These are phyloP conservation scores for Vicia villosa DNA, from an alignment of 306 rosid species.

Conservation along the genomic window DNA sequence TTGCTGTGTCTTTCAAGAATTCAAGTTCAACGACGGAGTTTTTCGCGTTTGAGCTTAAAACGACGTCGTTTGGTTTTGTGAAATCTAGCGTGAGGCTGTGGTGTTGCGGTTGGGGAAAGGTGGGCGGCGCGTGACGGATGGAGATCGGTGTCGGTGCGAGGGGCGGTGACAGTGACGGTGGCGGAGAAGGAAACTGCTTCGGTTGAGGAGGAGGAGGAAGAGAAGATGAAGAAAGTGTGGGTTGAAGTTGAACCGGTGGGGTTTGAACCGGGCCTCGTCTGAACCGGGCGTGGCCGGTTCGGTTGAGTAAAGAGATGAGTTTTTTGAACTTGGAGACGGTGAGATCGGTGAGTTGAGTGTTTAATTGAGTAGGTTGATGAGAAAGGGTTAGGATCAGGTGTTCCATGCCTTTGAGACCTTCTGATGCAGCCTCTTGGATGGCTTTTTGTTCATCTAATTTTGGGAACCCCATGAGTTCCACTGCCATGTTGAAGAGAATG, in stretches of 20 bases:
- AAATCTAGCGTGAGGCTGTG: constrained; percentile 79
- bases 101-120: constrained; percentile 49
- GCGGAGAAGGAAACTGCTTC: constrained; percentile 38
- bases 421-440: constrained; percentile 88
- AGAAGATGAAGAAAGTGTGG: too few relatives aligned
- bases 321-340: constrained; percentile 81
- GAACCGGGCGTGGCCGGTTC: constrained; percentile 95
- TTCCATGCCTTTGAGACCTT: constrained; percentile 83
- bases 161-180: constrained; percentile 31
- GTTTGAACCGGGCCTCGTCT: constrained; percentile 66
- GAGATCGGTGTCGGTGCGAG: constrained; percentile 36
- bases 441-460: constrained; percentile 73
- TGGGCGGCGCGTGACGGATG: constrained; percentile 36
- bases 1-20: constrained; percentile 55
- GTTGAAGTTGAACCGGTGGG: neutral
- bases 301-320: constrained; percentile 69
- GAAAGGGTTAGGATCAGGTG: constrained; percentile 66
- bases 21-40: constrained; percentile 62
- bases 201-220: constrained; percentile 25
- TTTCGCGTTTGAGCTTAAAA: constrained; percentile 45
- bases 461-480: constrained; percentile 72
- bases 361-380: constrained; percentile 50
- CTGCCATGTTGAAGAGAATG: constrained; percentile 52
- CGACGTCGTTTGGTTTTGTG: constrained; percentile 55
- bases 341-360: constrained; percentile 62